These are phyloP conservation scores for Rostrohypoxylon terebratum DNA, from an alignment of 495 filamentous ascomycete genomes.

Conservation along the genomic window DNA sequence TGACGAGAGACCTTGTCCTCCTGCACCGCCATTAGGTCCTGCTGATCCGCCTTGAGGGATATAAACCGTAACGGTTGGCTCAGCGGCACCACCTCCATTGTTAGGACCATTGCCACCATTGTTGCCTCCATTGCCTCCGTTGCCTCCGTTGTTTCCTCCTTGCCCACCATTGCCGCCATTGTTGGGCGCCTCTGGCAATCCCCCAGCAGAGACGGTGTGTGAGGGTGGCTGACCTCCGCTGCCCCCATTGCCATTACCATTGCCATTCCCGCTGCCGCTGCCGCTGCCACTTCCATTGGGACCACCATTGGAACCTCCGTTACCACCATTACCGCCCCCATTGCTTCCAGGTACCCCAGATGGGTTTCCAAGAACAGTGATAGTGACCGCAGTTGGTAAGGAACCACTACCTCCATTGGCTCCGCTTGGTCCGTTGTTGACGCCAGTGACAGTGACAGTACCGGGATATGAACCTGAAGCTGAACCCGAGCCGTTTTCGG, in stretches of 20 bases:
- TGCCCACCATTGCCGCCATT: not conserved
- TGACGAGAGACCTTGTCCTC: slow-evolving; percentile 37
- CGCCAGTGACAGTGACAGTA: slow-evolving; percentile 27
- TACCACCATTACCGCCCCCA: not conserved
- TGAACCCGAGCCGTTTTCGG: slow-evolving; percentile 24
- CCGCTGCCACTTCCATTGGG: too few species aligned
- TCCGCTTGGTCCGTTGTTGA: slow-evolving; percentile 28
- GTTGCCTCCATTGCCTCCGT: slow-evolving; percentile 10
- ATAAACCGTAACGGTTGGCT: slow-evolving; percentile 35
- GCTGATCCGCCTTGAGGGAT: slow-evolving; percentile 21
- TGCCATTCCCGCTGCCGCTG: too few species aligned
- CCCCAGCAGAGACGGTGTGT: not conserved
- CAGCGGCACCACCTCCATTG: slow-evolving; percentile 27
- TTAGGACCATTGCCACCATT: slow-evolving; percentile 27
- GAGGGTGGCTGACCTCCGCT: not conserved
- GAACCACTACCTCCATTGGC: slow-evolving; percentile 30
- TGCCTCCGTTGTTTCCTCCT: too few species aligned
- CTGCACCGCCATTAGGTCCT: slow-evolving; percentile 31
- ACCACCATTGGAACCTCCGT: not conserved
- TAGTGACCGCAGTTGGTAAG: slow-evolving; percentile 32
- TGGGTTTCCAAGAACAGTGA: slow-evolving; percentile 30
- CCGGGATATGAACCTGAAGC: slow-evolving; percentile 21
- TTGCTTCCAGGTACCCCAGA: slow-evolving; percentile 33
- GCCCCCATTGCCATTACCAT: slow-evolving; percentile 16
- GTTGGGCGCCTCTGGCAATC: not conserved